Conservation (phyloP, 2,329 filamentous ascomycete species). For the Clathrospora elynae region DNA sequence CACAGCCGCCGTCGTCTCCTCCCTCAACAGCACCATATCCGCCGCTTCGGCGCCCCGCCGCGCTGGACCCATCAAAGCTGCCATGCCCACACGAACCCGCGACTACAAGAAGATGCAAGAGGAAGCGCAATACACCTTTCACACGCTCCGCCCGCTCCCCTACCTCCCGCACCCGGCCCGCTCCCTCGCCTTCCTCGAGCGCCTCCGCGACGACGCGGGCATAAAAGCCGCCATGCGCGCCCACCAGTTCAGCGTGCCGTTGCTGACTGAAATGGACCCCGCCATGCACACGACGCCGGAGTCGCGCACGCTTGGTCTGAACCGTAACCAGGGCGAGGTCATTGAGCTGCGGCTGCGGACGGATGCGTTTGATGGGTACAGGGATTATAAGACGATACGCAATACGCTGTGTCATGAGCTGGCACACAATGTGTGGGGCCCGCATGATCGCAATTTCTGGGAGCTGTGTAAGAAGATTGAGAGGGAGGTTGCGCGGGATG, state of each 20-base stretch:
- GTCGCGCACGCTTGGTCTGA: slow-evolving; percentile 81
- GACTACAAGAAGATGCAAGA: slow-evolving; percentile 58
- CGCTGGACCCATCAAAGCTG: slow-evolving; percentile 49
- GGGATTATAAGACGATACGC: slow-evolving; percentile 89
- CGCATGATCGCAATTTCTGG: slow-evolving; percentile 90
- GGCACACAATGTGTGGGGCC: slow-evolving; percentile 84
- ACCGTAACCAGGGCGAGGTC: slow-evolving; percentile 83
- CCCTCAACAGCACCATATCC: slow-evolving; percentile 52
- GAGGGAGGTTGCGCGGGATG: slow-evolving; percentile 77
- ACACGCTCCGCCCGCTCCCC: slow-evolving; percentile 72
- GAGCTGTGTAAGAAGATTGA: slow-evolving; percentile 85
- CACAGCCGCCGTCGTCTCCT: slow-evolving; percentile 63
- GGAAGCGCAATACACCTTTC: slow-evolving; percentile 79
- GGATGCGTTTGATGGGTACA: slow-evolving; percentile 90
- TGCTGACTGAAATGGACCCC: slow-evolving; percentile 96
- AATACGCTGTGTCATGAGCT: slow-evolving; percentile 95
- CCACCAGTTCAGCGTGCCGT: slow-evolving; percentile 80
- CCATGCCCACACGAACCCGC: slow-evolving; percentile 47
- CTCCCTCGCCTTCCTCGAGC: slow-evolving; percentile 72
- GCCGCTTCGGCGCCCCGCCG: slow-evolving; percentile 49
- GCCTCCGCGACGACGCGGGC: slow-evolving; percentile 80
- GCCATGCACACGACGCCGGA: slow-evolving; percentile 80
- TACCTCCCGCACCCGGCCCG: slow-evolving; percentile 78
- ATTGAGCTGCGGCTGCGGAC: slow-evolving; percentile 92
- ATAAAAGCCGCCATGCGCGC: slow-evolving; percentile 82